phyloP scores from a whole-genome alignment of 495 filamentous ascomycete genomes.

The Rostrohypoxylon terebratum region DNA sequence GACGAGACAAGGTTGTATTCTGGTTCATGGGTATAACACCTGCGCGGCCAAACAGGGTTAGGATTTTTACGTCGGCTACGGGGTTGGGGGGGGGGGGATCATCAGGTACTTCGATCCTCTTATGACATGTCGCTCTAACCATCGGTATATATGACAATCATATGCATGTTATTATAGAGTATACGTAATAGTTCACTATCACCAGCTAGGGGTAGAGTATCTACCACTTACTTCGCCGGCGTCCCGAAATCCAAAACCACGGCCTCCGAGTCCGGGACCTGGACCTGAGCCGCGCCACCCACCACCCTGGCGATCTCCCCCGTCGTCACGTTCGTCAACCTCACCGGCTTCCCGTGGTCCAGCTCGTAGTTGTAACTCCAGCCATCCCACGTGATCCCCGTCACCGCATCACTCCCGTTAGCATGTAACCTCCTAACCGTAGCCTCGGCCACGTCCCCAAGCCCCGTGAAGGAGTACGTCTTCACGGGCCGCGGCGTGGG shows the following conservation, averaged over 20 bases:
- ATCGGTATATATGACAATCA: background rate
- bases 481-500: conserved; percentile 47
- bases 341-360: conserved; percentile 64
- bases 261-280: conserved; percentile 64
- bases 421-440: conserved; percentile 65
- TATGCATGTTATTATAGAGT: background rate
- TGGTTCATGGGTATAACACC: background rate
- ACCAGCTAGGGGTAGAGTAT: background rate
- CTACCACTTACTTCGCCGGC: conserved; percentile 12
- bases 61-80: background rate
- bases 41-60: background rate
- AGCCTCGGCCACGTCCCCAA: conserved; percentile 22
- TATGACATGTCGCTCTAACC: background rate
- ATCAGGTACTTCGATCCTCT: background rate
- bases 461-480: conserved; percentile 59
- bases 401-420: conserved; percentile 73
- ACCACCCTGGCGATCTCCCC: conserved; percentile 63
- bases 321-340: conserved; percentile 67
- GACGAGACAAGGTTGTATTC: background rate
- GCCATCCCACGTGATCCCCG: conserved; percentile 71
- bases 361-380: conserved; percentile 73
- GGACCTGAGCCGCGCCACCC: conserved; percentile 59
- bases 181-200: background rate
- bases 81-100: too few species aligned
- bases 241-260: conserved; percentile 59